Conservation (phyloP, 2,329 filamentous ascomycete species). For the Emergomyces pasteurianus region DNA sequence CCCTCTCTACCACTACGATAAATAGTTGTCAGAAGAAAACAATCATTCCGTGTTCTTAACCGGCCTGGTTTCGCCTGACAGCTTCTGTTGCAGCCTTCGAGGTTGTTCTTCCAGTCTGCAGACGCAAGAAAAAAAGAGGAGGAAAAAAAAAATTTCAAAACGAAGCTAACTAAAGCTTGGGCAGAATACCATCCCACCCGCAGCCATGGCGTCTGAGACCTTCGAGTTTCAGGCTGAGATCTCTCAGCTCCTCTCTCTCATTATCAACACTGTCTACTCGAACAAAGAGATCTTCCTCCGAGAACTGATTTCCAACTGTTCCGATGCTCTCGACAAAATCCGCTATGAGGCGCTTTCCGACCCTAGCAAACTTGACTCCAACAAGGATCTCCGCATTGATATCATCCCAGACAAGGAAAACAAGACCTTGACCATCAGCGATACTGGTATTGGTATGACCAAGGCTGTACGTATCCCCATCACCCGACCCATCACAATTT, state of each 20-base stretch:
- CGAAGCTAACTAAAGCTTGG: neutral
- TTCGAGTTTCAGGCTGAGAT: constrained; percentile 99
- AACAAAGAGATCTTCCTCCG: constrained; percentile 99
- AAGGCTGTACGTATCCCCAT: constrained; percentile 67
- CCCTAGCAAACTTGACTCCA: constrained; percentile 88
- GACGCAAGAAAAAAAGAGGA: no score
- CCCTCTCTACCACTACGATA: constrained; percentile 34
- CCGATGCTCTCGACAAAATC: constrained; percentile 99
- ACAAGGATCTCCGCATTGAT: constrained; percentile 98
- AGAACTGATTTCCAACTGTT: constrained; percentile 97
- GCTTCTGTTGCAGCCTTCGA: neutral
- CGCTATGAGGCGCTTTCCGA: constrained; percentile 97
- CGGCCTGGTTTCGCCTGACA: neutral
- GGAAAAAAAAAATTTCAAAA: neutral
- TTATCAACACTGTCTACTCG: constrained; percentile 99
- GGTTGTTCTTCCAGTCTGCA: neutral
- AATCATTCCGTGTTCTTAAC: neutral
- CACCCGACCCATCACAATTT: neutral
- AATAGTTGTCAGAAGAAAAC: constrained; percentile 64
- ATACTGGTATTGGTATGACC: constrained; percentile 99
- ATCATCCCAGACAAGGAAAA: constrained; percentile 95
- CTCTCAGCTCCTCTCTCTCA: constrained; percentile 97
- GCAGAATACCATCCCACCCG: constrained; percentile 25
- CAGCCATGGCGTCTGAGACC: constrained; percentile 75
- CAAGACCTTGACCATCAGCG: constrained; percentile 94